Conservation (phyloP, 352 stramenopile species). For the Phytophthora pistaciae region DNA sequence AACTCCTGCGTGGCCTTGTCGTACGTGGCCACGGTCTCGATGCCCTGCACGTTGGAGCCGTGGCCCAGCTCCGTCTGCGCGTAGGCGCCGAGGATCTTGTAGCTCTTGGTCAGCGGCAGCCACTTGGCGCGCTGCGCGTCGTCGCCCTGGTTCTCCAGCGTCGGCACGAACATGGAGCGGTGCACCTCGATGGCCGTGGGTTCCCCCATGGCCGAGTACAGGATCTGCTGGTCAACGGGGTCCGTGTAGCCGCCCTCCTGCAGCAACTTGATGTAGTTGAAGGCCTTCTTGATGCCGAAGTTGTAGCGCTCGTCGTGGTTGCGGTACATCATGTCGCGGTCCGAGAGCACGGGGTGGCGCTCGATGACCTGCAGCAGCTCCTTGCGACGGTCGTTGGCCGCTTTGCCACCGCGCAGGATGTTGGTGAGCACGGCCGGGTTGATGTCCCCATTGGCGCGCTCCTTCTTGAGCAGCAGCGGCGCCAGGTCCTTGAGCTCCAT, state of each 20-base stretch:
- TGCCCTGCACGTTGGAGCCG: conserved; percentile 43
- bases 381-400: conserved; percentile 18
- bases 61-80: conserved; percentile 44
- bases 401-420: conserved; percentile 14
- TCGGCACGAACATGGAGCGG: conserved; percentile 30
- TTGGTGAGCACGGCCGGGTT: conserved; percentile 12
- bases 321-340: conserved; percentile 42
- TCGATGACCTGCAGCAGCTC: conserved; percentile 29
- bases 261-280: conserved; percentile 33
- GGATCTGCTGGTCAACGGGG: conserved; percentile 27
- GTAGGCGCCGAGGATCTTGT: conserved; percentile 38
- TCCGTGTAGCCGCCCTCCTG: conserved; percentile 26
- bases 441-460: conserved; percentile 21
- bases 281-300: conserved; percentile 38
- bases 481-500: conserved; percentile 33
- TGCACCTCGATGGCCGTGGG: conserved; percentile 26
- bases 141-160: conserved; percentile 28
- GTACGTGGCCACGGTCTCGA: conserved; percentile 51
- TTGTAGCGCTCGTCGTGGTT: conserved; percentile 42
- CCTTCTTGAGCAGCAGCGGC: conserved; percentile 21
- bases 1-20: conserved; percentile 92
- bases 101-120: conserved; percentile 19
- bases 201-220: conserved; percentile 64
- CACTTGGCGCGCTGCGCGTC: conserved; percentile 28
- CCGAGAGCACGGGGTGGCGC: conserved; percentile 32